A percentile compares a stretch with the other conserved stretches of the same genome.
Conservation (phyloP, 208 protist genomes). For the Trypanosoma theileri region DNA sequence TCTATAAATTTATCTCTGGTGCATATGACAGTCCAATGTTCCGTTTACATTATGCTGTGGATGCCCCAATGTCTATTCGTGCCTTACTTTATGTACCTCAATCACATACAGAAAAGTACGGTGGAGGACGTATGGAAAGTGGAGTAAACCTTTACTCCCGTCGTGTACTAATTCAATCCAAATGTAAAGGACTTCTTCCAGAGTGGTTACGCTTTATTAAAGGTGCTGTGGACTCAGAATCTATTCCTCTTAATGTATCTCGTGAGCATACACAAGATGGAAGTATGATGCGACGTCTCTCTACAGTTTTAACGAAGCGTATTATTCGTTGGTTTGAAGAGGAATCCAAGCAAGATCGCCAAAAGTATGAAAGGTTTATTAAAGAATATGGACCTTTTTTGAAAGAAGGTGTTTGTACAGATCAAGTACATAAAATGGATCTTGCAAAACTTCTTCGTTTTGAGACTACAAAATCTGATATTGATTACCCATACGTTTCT, state of each 20-base stretch:
- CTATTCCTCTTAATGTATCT: constrained; percentile 97
- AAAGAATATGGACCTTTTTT: constrained; percentile 94
- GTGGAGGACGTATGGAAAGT: constrained; percentile 94
- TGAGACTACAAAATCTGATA: constrained; percentile 79
- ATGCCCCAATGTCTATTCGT: constrained; percentile 95
- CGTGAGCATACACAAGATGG: constrained; percentile 98
- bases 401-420: constrained; percentile 96
- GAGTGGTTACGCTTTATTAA: constrained; percentile 97
- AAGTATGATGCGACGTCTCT: constrained; percentile 92
- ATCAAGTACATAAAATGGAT: constrained; percentile 94
- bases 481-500: constrained; percentile 80
- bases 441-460: constrained; percentile 94
- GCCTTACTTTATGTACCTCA: constrained; percentile 96
- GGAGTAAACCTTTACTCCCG: constrained; percentile 95
- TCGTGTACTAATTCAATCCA: constrained; percentile 96
- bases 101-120: constrained; percentile 96
- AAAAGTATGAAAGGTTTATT: constrained; percentile 94
- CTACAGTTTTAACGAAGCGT: constrained; percentile 90
- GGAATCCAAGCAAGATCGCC: constrained; percentile 89
- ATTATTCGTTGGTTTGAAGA: constrained; percentile 91
- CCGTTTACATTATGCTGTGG: constrained; percentile 94
- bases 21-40: constrained; percentile 93
- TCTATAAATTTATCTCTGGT: constrained; percentile 96
- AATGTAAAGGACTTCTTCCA: constrained; percentile 94
- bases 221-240: constrained; percentile 97